Base-by-base conservation (phyloP, 2,329 filamentous ascomycete species). In the Dactylellina sp. region DNA sequence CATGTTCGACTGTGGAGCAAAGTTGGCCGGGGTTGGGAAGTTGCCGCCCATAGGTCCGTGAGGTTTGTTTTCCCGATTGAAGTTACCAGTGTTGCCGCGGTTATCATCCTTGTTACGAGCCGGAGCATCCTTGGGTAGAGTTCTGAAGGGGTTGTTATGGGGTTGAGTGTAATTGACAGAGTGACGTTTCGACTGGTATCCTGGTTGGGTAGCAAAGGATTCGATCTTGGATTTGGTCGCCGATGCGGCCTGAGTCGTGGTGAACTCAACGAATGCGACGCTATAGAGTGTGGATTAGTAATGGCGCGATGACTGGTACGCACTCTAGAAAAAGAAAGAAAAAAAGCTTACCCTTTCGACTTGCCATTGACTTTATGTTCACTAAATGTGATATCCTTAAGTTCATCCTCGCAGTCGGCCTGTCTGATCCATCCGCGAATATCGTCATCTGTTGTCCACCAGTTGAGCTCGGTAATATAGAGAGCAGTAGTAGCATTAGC, bases 321-420 rank as follows among this genome's bases (percentile, higher is more conserved):
- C n/a, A n/a, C n/a, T n/a, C n/a, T n/a, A n/a, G n/a, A n/a, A n/a
- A n/a, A n/a, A n/a, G n/a, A n/a, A 52, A 39, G 37, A 37, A 9
- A 28, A 47, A 22, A 16, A 16, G 16, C 88, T 76, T 85, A 96
- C 93, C 95, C 94, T 84, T 98, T 97, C 82, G 92, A 97, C 83
- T 99, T 99, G 78, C 95, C 95, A 78, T 99, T 99, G 52, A 98
- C 93, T 81, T 99, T 99, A 82, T 98, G 95, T 81, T 99, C 95
- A 79, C 92, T 97, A 81, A 98, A 99, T 0, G 93, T 97, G 57
- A 99, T 88, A 75, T 98, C 95, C 79, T 91, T 93, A 16, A 98
- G 83, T 79, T 97, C 92, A 49, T 89, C 86, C 81, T 98, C 95
- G 77, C 88, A 91, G 1, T 86, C 87, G n/a, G 90, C 91, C 76